Base-by-base conservation (phyloP, 768 basidiomycete genomes). In the Pisolithus orientalis region DNA sequence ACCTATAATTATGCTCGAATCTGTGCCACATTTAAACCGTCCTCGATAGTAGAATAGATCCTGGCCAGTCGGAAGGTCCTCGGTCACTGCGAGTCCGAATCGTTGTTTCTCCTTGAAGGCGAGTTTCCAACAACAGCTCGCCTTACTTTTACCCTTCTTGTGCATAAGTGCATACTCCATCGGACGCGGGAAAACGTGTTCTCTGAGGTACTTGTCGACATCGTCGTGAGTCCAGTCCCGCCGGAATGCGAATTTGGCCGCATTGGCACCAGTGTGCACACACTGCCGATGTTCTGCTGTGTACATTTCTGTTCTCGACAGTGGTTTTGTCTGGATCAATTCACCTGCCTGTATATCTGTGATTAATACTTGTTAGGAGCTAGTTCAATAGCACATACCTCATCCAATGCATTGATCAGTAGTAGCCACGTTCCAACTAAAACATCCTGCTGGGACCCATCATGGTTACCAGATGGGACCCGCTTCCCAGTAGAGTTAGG, bases 31-130 rank as follows among this genome's bases (percentile, higher is more conserved):
- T 46, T 49, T 53, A 6, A 6, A 13, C 27, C 27, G 28, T 5
- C 47, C 52, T 53, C 17, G 3, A 44, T 49, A 53, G n/a, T 21
- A 2, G 13, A 14, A 28, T 11, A 53, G 39, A 21, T 53, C 48
- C 13, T 14, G 13, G 16, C 52, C 14, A 5, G n/a, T 11, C 0
- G 47, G 52, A 5, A 2, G 28, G 9, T 40, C 39, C 1, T 17
- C 10, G 16, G 21, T 25, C 17, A 50, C 11, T 0, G 31, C 31
- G 10, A 40, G 39, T 8, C 25, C 38, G 2, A 27, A 39, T 6
- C 21, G 6, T 6, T 39, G 39, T 40, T 49, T 44, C 24, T 53
- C 52, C 39, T 53, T 53, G 39, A 14, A 40, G 17, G 49, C 39
- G 4, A 49, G 34, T 21, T 38, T 17, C 52, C 52, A 53, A 10